Base-by-base conservation (phyloP, 306 rosid species). In the Carpinus fangiana region DNA sequence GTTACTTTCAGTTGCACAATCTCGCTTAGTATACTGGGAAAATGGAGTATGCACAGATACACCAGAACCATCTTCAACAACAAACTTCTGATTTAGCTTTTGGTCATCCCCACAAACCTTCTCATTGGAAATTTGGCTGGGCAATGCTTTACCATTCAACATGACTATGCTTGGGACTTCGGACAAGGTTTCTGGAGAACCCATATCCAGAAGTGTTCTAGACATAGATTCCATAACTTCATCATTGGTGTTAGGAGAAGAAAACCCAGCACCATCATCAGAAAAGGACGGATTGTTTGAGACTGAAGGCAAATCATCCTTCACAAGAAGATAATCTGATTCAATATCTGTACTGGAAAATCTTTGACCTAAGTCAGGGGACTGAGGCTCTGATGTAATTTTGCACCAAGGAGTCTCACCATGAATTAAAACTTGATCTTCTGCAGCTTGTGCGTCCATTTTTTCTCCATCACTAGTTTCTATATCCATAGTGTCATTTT, bases 161-260 rank as follows among this genome's bases (percentile, higher is more conserved):
- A 57, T 73, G 68, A 46, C 56, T 64, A 60, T 36, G 75, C 78
- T 90, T 13, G 75, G 80, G 53, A 77, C 84, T 72, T 85, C 83
- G 74, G 86, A 69, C 72, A 71, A 20, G 59, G 80, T 84, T 70
- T 88, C 91, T 68, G 78, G 84, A 81, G 89, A 82, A 87, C 62
- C 81, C 28, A 72, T 56, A 71, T 80, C 81, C 8, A 86, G 81
- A 65, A 76, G 72, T 65, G 72, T 74, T 78, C 72, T 83, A 74
- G 85, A 80, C 28, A 75, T 70, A 76, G 79, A 77, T 70, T 84
- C 90, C 81, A 72, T 59, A 71, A 83, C 83, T 79, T 91, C 93
- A 72, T 78, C 84, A 68, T 64, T 70, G 52, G 86, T 79, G 82
- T 85, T 79, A 76, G 86, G 73, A 34, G 81, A 55, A 28, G 82